Conservation (phyloP, 495 filamentous ascomycete species). For the Talaromyces ruber region DNA sequence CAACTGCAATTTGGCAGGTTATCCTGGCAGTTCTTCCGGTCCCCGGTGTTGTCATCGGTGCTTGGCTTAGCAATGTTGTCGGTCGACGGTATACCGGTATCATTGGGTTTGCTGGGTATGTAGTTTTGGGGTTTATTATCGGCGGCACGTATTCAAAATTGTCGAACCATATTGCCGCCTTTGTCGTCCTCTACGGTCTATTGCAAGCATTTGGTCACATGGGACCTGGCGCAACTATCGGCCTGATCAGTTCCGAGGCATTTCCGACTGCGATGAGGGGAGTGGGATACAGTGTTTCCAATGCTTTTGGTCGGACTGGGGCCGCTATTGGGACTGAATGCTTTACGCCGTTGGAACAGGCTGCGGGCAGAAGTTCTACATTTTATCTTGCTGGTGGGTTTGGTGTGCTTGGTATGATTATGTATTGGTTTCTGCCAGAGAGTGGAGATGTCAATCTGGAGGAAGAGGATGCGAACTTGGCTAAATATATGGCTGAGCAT, state of each 20-base stretch:
- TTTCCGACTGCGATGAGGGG: conserved; percentile 28
- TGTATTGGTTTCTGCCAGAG: conserved; percentile 24
- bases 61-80: conserved; percentile 24
- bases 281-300: conserved; percentile 27
- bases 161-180: conserved; percentile 23
- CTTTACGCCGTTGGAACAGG: conserved; percentile 22
- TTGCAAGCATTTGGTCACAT: conserved; percentile 28
- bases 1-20: conserved; percentile 28
- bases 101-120: conserved; percentile 22
- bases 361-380: conserved; percentile 18
- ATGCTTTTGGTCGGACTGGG: conserved; percentile 27
- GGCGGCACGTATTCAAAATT: conserved; percentile 20
- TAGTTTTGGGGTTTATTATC: conserved; percentile 27
- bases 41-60: conserved; percentile 25
- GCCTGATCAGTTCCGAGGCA: conserved; percentile 23
- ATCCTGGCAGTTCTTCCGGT: conserved; percentile 26
- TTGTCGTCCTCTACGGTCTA: conserved; percentile 29
- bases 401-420: conserved; percentile 19
- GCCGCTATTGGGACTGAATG: conserved; percentile 27
- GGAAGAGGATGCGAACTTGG: neutral
- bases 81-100: conserved; percentile 26
- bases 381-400: conserved; percentile 26
- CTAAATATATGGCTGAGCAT: no score
- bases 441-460: conserved; percentile 12
- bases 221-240: conserved; percentile 27